A percentile compares a stretch with the other conserved stretches of the same genome.
phyloP scores from a whole-genome alignment of 177 flowering plant genomes.

The Vitis hybrid region DNA sequence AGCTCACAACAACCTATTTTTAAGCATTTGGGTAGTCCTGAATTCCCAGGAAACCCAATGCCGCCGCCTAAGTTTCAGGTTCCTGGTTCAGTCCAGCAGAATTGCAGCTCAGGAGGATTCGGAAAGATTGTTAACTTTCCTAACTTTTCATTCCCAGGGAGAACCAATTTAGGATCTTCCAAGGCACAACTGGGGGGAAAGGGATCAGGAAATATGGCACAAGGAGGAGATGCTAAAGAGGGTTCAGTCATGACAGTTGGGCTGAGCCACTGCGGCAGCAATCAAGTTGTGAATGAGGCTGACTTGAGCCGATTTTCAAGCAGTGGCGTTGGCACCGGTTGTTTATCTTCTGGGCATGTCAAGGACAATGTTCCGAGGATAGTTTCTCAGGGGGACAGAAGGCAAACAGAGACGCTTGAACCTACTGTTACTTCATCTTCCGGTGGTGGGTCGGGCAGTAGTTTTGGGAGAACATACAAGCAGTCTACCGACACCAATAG shows the following conservation, averaged over 20 bases:
- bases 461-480: slow-evolving; percentile 37
- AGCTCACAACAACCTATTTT: slow-evolving; percentile 17
- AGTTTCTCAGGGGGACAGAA: slow-evolving; percentile 24
- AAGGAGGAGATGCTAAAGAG: slow-evolving; percentile 36
- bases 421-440: slow-evolving; percentile 51
- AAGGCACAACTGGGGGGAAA: slow-evolving; percentile 10
- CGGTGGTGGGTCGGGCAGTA: slow-evolving; percentile 62
- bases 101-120: slow-evolving; percentile 4
- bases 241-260: slow-evolving; percentile 51
- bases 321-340: slow-evolving; percentile 25
- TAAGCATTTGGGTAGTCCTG: slow-evolving; percentile 16
- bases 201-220: slow-evolving; percentile 11
- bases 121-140: slow-evolving; percentile 25
- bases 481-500: slow-evolving; percentile 30
- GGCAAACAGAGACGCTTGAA: slow-evolving; percentile 34
- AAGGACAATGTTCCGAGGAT: slow-evolving; percentile 20
- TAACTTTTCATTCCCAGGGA: slow-evolving; percentile 16
- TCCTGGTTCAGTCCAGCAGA: slow-evolving; percentile 15
- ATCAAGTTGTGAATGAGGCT: slow-evolving; percentile 43
- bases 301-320: slow-evolving; percentile 42
- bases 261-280: slow-evolving; percentile 66
- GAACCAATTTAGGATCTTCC: slow-evolving; percentile 16
- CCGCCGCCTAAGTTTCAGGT: slow-evolving; percentile 45
- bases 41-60: slow-evolving; percentile 20
- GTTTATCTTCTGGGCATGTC: slow-evolving; percentile 19